These are phyloP conservation scores for Reticulascus tulasneorum DNA, from an alignment of 2,329 filamentous ascomycete species.

Conservation along the genomic window DNA sequence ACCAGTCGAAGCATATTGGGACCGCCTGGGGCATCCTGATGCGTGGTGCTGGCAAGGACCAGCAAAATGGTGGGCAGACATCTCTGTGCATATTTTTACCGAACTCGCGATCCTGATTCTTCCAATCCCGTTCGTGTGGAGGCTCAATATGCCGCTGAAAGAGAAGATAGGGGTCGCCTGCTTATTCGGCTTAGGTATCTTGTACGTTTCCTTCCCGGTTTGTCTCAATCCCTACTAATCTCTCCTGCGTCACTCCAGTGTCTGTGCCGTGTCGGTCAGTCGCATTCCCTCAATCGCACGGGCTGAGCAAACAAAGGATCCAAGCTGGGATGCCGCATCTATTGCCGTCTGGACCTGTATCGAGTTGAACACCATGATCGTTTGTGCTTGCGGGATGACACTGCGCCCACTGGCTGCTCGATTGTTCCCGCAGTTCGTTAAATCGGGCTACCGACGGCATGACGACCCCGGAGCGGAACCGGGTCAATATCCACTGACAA, in stretches of 20 bases:
- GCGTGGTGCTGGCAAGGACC: not conserved
- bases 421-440: conserved; percentile 21
- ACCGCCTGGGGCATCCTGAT: not conserved
- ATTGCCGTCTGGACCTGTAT: conserved; percentile 21
- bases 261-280: conserved; percentile 21
- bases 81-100: conserved; percentile 18
- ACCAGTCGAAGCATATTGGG: conserved; percentile 17
- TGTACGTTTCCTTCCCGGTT: conserved; percentile 6
- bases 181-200: conserved; percentile 22
- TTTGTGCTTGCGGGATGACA: conserved; percentile 23
- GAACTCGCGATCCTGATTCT: conserved; percentile 22
- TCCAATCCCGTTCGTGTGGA: conserved; percentile 19
- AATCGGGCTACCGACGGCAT: not conserved
- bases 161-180: conserved; percentile 19
- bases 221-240: not conserved
- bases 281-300: conserved; percentile 16
- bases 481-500: no score
- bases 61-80: conserved; percentile 13
- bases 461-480: no score
- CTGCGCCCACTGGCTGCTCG: conserved; percentile 19
- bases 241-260: conserved; percentile 5
- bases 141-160: conserved; percentile 13
- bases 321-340: conserved; percentile 15
- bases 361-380: conserved; percentile 22
- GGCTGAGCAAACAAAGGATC: conserved; percentile 12